These are phyloP conservation scores for Curvularia sp. DNA, from an alignment of 2,329 filamentous ascomycete species.

Conservation along the genomic window DNA sequence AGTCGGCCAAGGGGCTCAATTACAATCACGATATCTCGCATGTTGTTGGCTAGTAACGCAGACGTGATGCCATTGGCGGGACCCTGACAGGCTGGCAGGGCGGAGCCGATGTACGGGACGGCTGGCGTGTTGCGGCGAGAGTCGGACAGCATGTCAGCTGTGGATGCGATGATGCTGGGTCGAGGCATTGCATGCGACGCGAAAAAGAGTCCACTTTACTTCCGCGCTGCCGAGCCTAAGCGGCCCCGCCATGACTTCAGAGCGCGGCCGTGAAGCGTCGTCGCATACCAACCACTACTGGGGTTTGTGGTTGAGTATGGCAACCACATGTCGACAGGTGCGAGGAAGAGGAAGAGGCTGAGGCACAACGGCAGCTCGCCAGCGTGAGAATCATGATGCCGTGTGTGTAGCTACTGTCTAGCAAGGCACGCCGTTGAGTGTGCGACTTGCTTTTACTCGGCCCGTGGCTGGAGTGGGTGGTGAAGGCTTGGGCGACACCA, in stretches of 20 bases:
- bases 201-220: slow-evolving; percentile 22
- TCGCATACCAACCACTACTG: slow-evolving; percentile 1
- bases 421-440: neutral
- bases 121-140: slow-evolving; percentile 42
- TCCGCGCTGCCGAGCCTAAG: slow-evolving; percentile 37
- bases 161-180: slow-evolving; percentile 11
- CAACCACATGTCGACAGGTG: slow-evolving; percentile 31
- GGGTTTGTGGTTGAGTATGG: neutral
- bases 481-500: slow-evolving; percentile 11
- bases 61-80: slow-evolving; percentile 32
- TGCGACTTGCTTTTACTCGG: slow-evolving; percentile 15
- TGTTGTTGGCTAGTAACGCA: neutral
- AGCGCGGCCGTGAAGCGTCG: slow-evolving; percentile 47
- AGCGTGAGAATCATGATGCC: neutral
- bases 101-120: slow-evolving; percentile 9
- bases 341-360: slow-evolving; percentile 37
- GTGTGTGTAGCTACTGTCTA: neutral
- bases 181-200: slow-evolving; percentile 23
- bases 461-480: slow-evolving; percentile 7
- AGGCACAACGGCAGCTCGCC: neutral
- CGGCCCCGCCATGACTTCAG: slow-evolving; percentile 44
- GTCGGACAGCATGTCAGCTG: slow-evolving; percentile 34
- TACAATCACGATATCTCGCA: slow-evolving; percentile 27
- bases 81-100: slow-evolving; percentile 17
- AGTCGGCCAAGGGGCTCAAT: slow-evolving; percentile 25